Evolutionary conservation across 2,329 filamentous ascomycete genomes (phyloP), one percentile per base, ranked within the genome.

Genomic region (Septoria linicola): DNA sequence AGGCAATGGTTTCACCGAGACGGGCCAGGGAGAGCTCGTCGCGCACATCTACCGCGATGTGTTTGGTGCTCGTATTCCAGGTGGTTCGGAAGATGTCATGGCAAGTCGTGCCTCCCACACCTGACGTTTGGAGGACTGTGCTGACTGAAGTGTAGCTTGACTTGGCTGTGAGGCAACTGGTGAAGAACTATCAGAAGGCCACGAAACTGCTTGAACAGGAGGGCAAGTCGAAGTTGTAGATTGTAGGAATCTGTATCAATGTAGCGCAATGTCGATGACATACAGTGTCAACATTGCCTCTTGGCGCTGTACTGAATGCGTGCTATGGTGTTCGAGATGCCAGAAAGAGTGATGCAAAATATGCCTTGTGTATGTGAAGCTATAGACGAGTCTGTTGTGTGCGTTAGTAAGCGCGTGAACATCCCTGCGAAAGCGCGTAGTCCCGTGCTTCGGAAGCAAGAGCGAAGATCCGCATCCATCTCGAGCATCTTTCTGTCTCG

Each of bases 41-140:
- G 85, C 88, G 67, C 80, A 83, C 81, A 71, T 75, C 77, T 80
- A 27, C 19, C 25, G 17, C 7, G 30, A 39, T 44, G 20, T 57
- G 16, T 53, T 60, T 34, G 53, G 53, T 10, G 49, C 58, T 11
- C 23, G 58, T 3, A 60, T 60, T 41, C 58, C 56, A 8, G 85
- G 85, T 41, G 85, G 85, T 1, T 83, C 80, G 8, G 85, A 88
- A 65, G 85, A 88, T 65, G 84, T 88, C 1, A 74, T 88, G 70
- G 44, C 40, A n/a, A 48, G 44, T 34, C 11, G 5, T 7, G 7
- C 11, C 44, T 16, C 31, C 32, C 44, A 4, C 11, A 27, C 16
- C 3, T 25, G 13, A 25, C 8, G 25, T 32, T 14, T 16, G 8
- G n/a, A 17, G 2, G 20, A 40, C 6, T 13, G n/a, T 23, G 16